Evolutionary conservation across 176 grass and related monocot genomes (phyloP).

Genomic region (Poa annua): DNA sequence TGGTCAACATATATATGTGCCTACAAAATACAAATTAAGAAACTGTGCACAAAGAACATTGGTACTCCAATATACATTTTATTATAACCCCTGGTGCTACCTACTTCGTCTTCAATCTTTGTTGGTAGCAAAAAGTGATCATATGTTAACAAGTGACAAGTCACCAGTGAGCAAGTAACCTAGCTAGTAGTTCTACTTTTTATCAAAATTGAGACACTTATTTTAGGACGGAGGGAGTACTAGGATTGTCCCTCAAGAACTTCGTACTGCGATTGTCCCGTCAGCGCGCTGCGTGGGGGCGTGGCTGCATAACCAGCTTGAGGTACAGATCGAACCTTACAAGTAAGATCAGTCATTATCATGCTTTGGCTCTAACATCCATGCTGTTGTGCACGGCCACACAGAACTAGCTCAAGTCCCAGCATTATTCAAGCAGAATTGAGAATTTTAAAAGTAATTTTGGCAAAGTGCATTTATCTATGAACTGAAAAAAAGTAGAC

Average conservation of each 20-base stretch:
- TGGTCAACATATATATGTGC: too few relatives aligned
- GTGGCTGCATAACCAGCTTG: background rate
- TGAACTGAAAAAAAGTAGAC: too few relatives aligned
- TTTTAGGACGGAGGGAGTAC: too few relatives aligned
- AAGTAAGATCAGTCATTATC: background rate
- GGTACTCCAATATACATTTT: background rate
- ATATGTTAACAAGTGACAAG: background rate
- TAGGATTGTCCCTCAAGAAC: background rate
- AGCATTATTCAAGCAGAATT: background rate
- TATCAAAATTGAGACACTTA: too few relatives aligned
- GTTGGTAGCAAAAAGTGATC: background rate
- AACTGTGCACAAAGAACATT: background rate
- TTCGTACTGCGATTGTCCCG: background rate
- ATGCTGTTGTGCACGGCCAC: background rate
- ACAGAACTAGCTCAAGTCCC: background rate
- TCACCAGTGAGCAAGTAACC: too few relatives aligned
- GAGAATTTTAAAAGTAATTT: background rate
- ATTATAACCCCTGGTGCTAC: background rate
- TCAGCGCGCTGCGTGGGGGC: background rate
- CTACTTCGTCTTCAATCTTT: background rate
- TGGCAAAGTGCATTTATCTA: too few relatives aligned
- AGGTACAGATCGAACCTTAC: background rate
- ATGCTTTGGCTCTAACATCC: background rate
- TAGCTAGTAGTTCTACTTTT: too few relatives aligned
- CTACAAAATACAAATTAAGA: background rate